Base-by-base conservation (phyloP, 768 basidiomycete genomes). In the Boletus eberwhitei region DNA sequence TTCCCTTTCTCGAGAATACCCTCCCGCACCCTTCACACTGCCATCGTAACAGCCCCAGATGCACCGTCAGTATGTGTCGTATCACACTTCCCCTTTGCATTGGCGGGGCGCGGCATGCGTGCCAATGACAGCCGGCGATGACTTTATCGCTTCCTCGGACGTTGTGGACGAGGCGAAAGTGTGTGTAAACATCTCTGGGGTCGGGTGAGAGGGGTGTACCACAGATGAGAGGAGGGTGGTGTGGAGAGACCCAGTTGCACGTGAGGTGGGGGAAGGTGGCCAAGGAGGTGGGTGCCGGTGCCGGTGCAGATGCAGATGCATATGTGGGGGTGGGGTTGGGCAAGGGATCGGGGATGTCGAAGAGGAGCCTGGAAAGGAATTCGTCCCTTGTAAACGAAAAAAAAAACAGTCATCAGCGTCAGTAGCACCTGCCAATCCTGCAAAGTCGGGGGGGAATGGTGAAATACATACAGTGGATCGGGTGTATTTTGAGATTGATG, bases 81-180 rank as follows among this genome's bases (percentile, higher is more conserved):
- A 63, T 53, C 9, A 64, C 13, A 11, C 64, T 64, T 0, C 63
- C 64, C 8, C 61, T 58, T n/a, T 64, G 60, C 63, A 64, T 64
- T 1, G 54, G 64, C 1, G 53, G 48, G 7, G 61, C 60, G 2
- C 22, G 29, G 22, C 63, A 64, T 8, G 8, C 46, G 2, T 53
- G 8, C 63, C 63, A 64, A 1, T 19, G 34, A 14, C 63, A 64
- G 5, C 14, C 3, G 7, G 49, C 49, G 7, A 42, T 48, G 17
- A 2, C 60, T 26, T 52, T 64, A 24, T 64, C 63, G n/a, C 57
- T 65, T 0, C 63, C 63, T 3, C 63, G 53, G 26, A 64, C 8
- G 14, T 47, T n/a, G 19, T 64, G 63, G 3, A n/a, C 51, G 13
- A 40, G 17, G 3, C 63, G 60, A 44, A 65, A 52, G 38, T 64